A percentile compares a stretch with the other conserved stretches of the same genome.
These are phyloP conservation scores for Aureobasidium sp. DNA, from an alignment of 2,329 filamentous ascomycete genomes.

Conservation along the genomic window DNA sequence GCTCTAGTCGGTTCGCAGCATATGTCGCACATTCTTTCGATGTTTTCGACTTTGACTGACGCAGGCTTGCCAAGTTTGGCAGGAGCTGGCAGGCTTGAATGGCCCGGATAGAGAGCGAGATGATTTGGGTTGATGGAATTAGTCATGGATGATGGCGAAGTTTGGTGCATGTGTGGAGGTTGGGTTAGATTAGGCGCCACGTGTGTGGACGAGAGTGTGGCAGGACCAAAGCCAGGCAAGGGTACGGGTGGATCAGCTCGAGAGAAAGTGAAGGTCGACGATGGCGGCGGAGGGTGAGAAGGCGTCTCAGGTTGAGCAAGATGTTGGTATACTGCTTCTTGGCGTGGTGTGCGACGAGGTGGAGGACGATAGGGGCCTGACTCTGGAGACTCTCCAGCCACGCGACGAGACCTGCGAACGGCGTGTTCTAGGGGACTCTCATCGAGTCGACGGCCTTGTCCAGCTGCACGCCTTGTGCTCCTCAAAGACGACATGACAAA, in stretches of 20 bases:
- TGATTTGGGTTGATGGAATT: background rate
- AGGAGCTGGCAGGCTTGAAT: background rate
- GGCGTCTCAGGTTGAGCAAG: background rate
- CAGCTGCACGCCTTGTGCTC: background rate
- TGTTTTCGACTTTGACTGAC: background rate
- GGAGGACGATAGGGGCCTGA: background rate
- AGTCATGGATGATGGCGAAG: background rate
- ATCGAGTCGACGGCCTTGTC: background rate
- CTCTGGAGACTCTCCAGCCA: slow-evolving; percentile 9
- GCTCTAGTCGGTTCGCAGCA: slow-evolving; percentile 21
- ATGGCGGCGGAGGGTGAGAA: slow-evolving; percentile 8
- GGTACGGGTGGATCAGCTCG: slow-evolving; percentile 4
- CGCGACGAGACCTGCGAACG: slow-evolving; percentile 4
- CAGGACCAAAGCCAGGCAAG: background rate
- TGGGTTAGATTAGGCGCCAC: background rate
- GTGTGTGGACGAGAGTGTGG: background rate
- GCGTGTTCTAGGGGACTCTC: background rate
- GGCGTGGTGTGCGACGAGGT: slow-evolving; percentile 2
- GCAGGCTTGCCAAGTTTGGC: background rate
- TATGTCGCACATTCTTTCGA: slow-evolving; percentile 20
- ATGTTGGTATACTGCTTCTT: background rate
- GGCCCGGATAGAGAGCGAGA: background rate
- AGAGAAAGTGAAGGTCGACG: slow-evolving; percentile 8
- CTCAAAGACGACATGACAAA: slow-evolving; percentile 2
- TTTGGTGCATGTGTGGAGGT: background rate